A percentile compares a stretch with the other conserved stretches of the same genome.
phyloP scores from a whole-genome alignment of 2,329 filamentous ascomycete genomes.

The Myriosclerotinia curreyana region DNA sequence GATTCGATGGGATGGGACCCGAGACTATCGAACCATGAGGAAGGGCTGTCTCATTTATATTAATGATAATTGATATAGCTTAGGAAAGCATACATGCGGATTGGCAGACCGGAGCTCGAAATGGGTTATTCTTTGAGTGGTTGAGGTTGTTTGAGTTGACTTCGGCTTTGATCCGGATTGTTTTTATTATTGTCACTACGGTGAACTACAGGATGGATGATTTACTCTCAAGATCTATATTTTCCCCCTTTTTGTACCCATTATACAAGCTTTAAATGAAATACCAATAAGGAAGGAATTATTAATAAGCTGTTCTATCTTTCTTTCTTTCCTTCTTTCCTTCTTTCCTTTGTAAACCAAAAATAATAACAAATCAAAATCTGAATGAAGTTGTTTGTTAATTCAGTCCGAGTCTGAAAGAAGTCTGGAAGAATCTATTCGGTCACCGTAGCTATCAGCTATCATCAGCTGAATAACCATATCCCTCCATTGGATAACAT shows the following conservation, averaged over 20 bases:
- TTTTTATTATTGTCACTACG: slow-evolving; percentile 9
- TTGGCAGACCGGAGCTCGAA: slow-evolving; percentile 3
- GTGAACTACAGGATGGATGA: neutral
- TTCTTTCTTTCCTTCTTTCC: too few relatives aligned
- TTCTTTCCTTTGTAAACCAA: too few relatives aligned
- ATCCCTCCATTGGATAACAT: slow-evolving; percentile 10
- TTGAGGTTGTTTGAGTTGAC: neutral
- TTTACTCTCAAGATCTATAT: neutral
- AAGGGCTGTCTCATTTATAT: neutral
- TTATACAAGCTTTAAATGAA: too few relatives aligned
- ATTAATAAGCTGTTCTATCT: too few relatives aligned
- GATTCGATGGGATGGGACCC: slow-evolving; percentile 11
- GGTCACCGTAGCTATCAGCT: slow-evolving; percentile 14
- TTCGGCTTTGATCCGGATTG: slow-evolving; percentile 11
- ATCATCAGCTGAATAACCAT: slow-evolving; percentile 13
- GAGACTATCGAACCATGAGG: neutral
- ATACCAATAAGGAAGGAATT: too few relatives aligned
- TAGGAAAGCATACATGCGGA: neutral
- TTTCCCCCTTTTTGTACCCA: neutral
- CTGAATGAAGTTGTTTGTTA: too few relatives aligned
- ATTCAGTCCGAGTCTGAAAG: too few relatives aligned
- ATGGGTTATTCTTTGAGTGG: neutral
- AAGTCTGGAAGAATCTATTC: neutral
- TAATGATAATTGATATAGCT: neutral
- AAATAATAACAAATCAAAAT: neutral